Evolutionary conservation across 371 early-diverging fungal species (phyloP).

Genomic region (Rhizomucor miehei): DNA sequence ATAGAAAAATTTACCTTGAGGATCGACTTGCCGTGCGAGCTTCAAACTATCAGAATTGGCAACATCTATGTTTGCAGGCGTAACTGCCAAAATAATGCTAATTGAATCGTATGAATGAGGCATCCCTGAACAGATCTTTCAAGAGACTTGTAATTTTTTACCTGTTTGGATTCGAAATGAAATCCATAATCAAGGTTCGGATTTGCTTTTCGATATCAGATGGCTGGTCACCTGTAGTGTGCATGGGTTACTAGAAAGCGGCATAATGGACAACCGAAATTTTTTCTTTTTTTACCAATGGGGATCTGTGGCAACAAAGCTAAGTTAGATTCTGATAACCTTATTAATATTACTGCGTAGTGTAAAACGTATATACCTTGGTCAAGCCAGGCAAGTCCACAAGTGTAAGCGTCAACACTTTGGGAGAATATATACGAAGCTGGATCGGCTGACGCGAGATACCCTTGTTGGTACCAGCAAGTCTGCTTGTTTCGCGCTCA

Average conservation of each 20-base stretch:
- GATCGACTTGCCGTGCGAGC: conserved; percentile 90
- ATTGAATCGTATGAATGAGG: conserved; percentile 1
- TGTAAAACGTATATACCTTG: conserved; percentile 51
- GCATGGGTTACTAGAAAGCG: neutral
- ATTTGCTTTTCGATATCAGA: conserved; percentile 89
- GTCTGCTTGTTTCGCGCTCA: conserved; percentile 82
- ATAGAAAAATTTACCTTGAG: conserved; percentile 64
- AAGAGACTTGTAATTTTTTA: conserved; percentile 22
- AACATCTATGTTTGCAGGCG: conserved; percentile 90
- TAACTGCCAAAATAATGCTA: conserved; percentile 93
- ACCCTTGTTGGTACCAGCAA: conserved; percentile 87
- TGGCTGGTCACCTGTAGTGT: conserved; percentile 76
- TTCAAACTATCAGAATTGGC: conserved; percentile 94
- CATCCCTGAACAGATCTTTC: conserved; percentile 9
- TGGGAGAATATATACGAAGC: conserved; percentile 81
- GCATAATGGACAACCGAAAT: conserved; percentile 11
- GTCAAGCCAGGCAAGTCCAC: conserved; percentile 95
- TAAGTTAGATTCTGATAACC: neutral
- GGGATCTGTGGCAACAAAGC: conserved; percentile 10
- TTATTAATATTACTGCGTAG: neutral
- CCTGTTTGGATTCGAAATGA: conserved; percentile 86
- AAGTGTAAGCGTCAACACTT: conserved; percentile 88
- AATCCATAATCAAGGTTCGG: conserved; percentile 79
- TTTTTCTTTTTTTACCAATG: conserved; percentile 9
- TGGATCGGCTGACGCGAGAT: conserved; percentile 87